Percentiles rank a stretch among this genome's conserved stretches.
phyloP scores from a whole-genome alignment of 2,329 filamentous ascomycete species.

The Pseudogymnoascus sp. region DNA sequence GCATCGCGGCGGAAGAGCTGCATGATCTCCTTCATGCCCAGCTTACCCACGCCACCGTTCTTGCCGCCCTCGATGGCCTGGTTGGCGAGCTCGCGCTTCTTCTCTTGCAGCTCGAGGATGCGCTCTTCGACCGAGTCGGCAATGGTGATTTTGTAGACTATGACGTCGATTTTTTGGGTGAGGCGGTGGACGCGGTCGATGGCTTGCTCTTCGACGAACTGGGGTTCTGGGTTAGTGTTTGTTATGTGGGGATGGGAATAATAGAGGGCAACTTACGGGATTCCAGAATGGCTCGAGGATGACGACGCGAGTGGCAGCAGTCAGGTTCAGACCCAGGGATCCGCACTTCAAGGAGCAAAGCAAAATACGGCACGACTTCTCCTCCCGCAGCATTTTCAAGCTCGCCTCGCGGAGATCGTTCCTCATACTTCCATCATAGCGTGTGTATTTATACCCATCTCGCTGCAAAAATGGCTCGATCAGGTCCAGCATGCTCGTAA shows the following conservation, averaged over 20 bases:
- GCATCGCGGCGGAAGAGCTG: conserved; percentile 54
- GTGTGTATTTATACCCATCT: conserved; percentile 67
- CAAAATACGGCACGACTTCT: conserved; percentile 68
- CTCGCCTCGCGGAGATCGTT: conserved; percentile 89
- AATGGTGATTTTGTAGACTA: conserved; percentile 91
- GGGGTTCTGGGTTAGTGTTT: not conserved
- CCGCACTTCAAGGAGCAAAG: conserved; percentile 93
- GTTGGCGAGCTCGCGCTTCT: conserved; percentile 85
- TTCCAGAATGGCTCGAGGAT: conserved; percentile 99
- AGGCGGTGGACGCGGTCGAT: conserved; percentile 98
- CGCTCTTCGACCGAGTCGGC: conserved; percentile 82
- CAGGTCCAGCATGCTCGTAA: conserved; percentile 95
- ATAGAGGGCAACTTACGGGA: conserved; percentile 47
- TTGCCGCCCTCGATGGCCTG: conserved; percentile 78
- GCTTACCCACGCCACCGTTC: conserved; percentile 66
- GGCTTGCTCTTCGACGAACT: conserved; percentile 95
- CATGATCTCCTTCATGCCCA: conserved; percentile 89
- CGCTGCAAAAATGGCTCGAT: conserved; percentile 82
- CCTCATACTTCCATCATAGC: conserved; percentile 92
- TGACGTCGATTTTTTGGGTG: conserved; percentile 88
- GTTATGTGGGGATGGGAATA: not conserved
- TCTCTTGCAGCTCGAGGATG: conserved; percentile 88
- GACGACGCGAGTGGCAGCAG: conserved; percentile 84
- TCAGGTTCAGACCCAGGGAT: conserved; percentile 85
- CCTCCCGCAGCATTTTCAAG: conserved; percentile 64